Conservation (phyloP, 2,329 filamentous ascomycete species). For the Biscogniauxia mediterranea region DNA sequence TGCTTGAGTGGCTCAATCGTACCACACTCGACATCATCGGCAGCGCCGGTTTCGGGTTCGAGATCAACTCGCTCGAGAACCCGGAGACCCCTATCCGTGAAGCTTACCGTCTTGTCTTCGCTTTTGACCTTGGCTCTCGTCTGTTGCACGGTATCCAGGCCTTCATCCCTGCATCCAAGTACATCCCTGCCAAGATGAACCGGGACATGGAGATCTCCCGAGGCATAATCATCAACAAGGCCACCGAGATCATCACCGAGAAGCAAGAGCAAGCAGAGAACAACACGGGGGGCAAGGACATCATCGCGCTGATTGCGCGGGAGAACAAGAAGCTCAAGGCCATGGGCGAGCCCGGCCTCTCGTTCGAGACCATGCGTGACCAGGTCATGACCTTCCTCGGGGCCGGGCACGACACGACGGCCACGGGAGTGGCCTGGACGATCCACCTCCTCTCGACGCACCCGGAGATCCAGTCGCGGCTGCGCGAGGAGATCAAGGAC, state of each 20-base stretch:
- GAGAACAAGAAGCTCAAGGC: slow-evolving; percentile 41
- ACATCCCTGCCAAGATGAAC: slow-evolving; percentile 39
- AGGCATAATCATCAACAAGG: slow-evolving; percentile 35
- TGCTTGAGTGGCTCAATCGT: slow-evolving; percentile 43
- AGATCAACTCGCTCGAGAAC: slow-evolving; percentile 39
- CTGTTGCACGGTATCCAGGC: slow-evolving; percentile 42
- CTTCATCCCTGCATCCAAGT: slow-evolving; percentile 39
- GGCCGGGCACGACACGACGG: slow-evolving; percentile 44
- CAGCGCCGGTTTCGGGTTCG: slow-evolving; percentile 40
- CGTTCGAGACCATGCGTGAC: slow-evolving; percentile 37
- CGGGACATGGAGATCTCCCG: slow-evolving; percentile 35
- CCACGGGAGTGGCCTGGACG: slow-evolving; percentile 42
- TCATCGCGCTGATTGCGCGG: slow-evolving; percentile 40
- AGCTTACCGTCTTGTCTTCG: slow-evolving; percentile 42
- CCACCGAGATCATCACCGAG: slow-evolving; percentile 36
- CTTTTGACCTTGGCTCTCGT: slow-evolving; percentile 37
- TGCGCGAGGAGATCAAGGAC: slow-evolving; percentile 40
- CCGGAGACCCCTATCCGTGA: slow-evolving; percentile 37
- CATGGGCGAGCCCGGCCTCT: slow-evolving; percentile 35
- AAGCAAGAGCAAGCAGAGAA: slow-evolving; percentile 35
- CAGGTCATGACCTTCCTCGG: slow-evolving; percentile 42
- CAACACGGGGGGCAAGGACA: slow-evolving; percentile 34
- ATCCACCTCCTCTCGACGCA: slow-evolving; percentile 41
- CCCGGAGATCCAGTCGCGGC: slow-evolving; percentile 37
- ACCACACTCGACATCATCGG: slow-evolving; percentile 45